Percentiles rank a stretch among this genome's conserved stretches.
phyloP scores from a whole-genome alignment of 192 early-diverging fungal genomes.

The Coemansia sp. region DNA sequence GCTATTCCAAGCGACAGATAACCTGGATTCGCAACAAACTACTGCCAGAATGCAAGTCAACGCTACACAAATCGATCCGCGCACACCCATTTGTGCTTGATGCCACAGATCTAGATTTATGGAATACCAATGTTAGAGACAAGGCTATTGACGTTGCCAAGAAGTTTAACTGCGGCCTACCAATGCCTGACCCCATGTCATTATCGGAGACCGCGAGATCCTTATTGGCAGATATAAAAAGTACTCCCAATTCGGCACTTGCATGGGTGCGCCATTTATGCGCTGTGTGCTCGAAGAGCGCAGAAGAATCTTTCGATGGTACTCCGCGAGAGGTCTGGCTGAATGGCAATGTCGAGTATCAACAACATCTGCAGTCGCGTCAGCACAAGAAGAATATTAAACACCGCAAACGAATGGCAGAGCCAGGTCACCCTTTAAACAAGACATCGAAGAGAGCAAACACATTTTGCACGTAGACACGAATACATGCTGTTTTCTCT shows the following conservation, averaged over 20 bases:
- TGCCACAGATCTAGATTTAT: constrained; percentile 61
- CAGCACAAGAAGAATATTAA: constrained; percentile 51
- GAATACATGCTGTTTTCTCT: too few relatives aligned
- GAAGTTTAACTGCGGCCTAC: constrained; percentile 16
- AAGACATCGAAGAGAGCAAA: too few relatives aligned
- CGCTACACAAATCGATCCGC: constrained; percentile 21
- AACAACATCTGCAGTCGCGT: constrained; percentile 68
- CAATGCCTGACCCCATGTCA: constrained; percentile 17
- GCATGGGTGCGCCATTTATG: constrained; percentile 73
- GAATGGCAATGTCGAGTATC: constrained; percentile 74
- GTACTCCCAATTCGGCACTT: constrained; percentile 25
- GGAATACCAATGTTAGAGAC: constrained; percentile 58
- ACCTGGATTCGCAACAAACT: constrained; percentile 53
- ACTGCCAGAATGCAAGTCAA: constrained; percentile 41
- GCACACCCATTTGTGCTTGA: constrained; percentile 66
- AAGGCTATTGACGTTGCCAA: constrained; percentile 57
- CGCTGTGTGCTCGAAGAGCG: constrained; percentile 59
- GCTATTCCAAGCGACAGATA: constrained; percentile 73
- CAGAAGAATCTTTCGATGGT: constrained; percentile 42
- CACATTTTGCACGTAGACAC: too few relatives aligned
- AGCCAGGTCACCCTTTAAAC: too few relatives aligned
- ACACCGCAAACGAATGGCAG: neutral
- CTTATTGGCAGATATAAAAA: constrained; percentile 27
- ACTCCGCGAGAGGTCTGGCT: constrained; percentile 52
- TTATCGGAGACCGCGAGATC: constrained; percentile 26